Percentiles rank a stretch among this genome's conserved stretches.
Evolutionary conservation across 1,284 basidiomycete species (phyloP).

Genomic region (Cerioporus squamosus): DNA sequence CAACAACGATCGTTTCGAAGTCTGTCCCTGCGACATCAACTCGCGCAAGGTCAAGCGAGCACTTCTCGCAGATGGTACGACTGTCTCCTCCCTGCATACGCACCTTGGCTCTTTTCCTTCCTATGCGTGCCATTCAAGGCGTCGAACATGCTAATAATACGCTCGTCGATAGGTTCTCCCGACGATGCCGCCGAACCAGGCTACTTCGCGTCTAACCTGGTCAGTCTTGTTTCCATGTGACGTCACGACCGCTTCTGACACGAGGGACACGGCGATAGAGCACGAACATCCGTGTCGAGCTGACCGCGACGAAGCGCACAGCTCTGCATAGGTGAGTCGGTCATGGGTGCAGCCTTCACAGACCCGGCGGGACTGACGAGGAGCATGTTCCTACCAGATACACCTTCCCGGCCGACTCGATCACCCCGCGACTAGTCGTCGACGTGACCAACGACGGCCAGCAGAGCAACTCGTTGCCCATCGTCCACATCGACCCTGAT

Average conservation of each 20-base stretch:
- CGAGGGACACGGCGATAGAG: conserved; percentile 39
- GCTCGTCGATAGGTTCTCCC: conserved; percentile 45
- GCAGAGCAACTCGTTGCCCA: conserved; percentile 50
- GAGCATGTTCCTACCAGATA: conserved; percentile 24
- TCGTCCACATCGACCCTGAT: conserved; percentile 47
- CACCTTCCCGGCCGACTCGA: conserved; percentile 34
- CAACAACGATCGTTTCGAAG: conserved; percentile 42
- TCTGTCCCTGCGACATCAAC: conserved; percentile 50
- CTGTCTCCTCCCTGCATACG: background rate
- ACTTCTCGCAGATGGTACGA: conserved; percentile 47
- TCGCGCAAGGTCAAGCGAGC: conserved; percentile 50
- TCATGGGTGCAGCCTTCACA: background rate
- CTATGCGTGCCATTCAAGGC: too few relatives aligned
- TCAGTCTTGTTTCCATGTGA: conserved; percentile 26
- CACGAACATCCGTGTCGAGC: conserved; percentile 58
- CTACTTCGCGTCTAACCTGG: conserved; percentile 64
- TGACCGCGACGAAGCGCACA: conserved; percentile 58
- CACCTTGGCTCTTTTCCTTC: background rate
- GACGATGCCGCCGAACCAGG: conserved; percentile 66
- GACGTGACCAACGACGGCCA: conserved; percentile 66
- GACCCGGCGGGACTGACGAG: background rate
- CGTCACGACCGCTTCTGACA: background rate
- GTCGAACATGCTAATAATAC: background rate
- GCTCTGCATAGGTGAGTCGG: conserved; percentile 54
- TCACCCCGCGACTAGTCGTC: conserved; percentile 51